Evolutionary conservation across 495 filamentous ascomycete genomes (phyloP).

Genomic region (Neurospora sp.): DNA sequence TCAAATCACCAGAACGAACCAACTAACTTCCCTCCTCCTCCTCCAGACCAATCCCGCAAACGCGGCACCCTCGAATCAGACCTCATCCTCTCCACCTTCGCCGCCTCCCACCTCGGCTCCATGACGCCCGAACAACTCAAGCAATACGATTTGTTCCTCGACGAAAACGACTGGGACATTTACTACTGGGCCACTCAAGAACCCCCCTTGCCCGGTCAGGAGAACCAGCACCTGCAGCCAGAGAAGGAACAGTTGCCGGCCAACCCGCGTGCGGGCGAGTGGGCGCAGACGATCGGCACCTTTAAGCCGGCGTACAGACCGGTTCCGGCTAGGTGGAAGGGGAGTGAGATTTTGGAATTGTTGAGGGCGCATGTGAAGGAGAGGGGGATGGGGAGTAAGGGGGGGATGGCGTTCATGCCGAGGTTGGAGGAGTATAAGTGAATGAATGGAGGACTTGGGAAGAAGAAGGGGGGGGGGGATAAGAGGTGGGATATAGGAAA

Average conservation of each 20-base stretch:
- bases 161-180: constrained; percentile 99
- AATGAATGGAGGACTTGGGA: background rate
- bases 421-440: constrained; percentile 15
- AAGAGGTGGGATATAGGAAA: background rate
- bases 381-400: constrained; percentile 13
- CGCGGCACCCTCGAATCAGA: constrained; percentile 93
- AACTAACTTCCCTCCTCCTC: too few relatives aligned
- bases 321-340: constrained; percentile 74
- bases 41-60: constrained; percentile 80
- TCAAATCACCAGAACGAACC: too few relatives aligned
- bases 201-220: constrained; percentile 35
- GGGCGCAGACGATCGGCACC: constrained; percentile 91
- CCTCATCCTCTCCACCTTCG: constrained; percentile 92
- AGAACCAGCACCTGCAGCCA: background rate
- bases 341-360: constrained; percentile 65
- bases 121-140: constrained; percentile 67
- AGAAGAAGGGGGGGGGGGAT: too few relatives aligned
- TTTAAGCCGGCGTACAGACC: constrained; percentile 91
- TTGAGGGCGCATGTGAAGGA: constrained; percentile 67
- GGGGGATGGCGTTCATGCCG: constrained; percentile 43
- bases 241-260: background rate
- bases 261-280: constrained; percentile 54
- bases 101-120: constrained; percentile 57
- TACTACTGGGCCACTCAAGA: constrained; percentile 99
- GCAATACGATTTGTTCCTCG: constrained; percentile 87